Evolutionary conservation across 139 green algal genomes (phyloP).

Genomic region (Medakamo hakoo): DNA sequence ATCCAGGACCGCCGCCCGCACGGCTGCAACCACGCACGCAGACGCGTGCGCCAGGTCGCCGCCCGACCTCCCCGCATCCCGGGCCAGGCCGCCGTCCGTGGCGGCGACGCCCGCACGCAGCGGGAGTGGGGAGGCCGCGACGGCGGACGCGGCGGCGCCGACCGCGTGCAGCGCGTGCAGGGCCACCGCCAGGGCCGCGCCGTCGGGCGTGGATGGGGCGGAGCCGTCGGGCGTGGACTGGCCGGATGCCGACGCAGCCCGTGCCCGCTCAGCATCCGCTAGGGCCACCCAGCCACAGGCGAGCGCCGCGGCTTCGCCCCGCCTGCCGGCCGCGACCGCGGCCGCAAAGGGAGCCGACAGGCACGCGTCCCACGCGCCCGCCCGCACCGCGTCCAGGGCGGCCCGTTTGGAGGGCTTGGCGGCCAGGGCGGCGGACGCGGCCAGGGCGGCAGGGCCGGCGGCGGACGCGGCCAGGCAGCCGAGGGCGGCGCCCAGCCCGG

Average conservation of each 20-base stretch:
- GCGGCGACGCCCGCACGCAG: conserved; percentile 41
- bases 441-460: neutral
- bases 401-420: conserved; percentile 25
- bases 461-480: conserved; percentile 6
- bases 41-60: neutral
- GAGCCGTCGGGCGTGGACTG: too few relatives aligned
- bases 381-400: conserved; percentile 28
- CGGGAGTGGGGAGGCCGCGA: conserved; percentile 15
- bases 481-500: conserved; percentile 1
- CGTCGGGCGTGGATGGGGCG: conserved; percentile 5
- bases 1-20: neutral
- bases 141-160: conserved; percentile 1
- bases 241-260: conserved; percentile 1
- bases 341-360: conserved; percentile 45
- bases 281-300: conserved; percentile 44
- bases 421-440: conserved; percentile 1
- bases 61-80: too few relatives aligned
- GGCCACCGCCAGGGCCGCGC: conserved; percentile 34
- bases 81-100: conserved; percentile 44
- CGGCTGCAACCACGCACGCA: neutral
- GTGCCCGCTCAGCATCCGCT: conserved; percentile 12
- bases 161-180: conserved; percentile 19
- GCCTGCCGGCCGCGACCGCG: conserved; percentile 18
- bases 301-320: conserved; percentile 17
- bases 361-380: conserved; percentile 16